Conservation (phyloP, 495 filamentous ascomycete species). For the Sordaria brevicollis region DNA sequence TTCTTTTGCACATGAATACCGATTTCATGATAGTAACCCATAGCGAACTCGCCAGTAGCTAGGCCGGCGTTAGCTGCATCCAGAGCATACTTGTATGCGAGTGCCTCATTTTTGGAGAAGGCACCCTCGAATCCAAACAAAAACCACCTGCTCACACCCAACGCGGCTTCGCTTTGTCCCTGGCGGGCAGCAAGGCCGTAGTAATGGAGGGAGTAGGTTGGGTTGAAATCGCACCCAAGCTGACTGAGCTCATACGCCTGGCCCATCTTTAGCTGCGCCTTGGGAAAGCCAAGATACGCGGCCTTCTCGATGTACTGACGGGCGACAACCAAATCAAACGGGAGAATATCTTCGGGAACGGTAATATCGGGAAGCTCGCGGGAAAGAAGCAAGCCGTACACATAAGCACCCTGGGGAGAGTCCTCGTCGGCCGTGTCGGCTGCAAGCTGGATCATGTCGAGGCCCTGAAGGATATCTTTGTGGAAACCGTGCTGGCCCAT, state of each 20-base stretch:
- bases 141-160: constrained; percentile 98
- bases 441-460: constrained; percentile 71
- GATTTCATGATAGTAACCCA: constrained; percentile 97
- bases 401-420: constrained; percentile 92
- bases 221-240: constrained; percentile 90
- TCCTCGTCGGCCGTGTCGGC: constrained; percentile 92
- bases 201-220: constrained; percentile 85
- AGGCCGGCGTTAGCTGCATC: constrained; percentile 71
- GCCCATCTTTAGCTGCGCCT: constrained; percentile 96
- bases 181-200: constrained; percentile 88
- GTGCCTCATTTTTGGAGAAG: constrained; percentile 88
- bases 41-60: constrained; percentile 86
- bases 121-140: constrained; percentile 84
- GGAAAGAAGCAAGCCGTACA: constrained; percentile 91
- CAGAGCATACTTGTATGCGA: constrained; percentile 85
- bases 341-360: constrained; percentile 60
- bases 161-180: constrained; percentile 78
- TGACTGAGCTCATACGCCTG: constrained; percentile 90
- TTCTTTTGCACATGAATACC: constrained; percentile 78
- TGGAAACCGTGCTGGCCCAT: constrained; percentile 84
- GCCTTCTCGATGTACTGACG: constrained; percentile 91
- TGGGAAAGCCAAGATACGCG: constrained; percentile 91
- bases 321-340: constrained; percentile 64
- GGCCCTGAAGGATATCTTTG: constrained; percentile 66
- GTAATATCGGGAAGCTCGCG: constrained; percentile 80